Evolutionary conservation across 148 eudicot genomes (phyloP), one percentile per base, ranked within the genome.

Genomic region (Rhododendron vialii): DNA sequence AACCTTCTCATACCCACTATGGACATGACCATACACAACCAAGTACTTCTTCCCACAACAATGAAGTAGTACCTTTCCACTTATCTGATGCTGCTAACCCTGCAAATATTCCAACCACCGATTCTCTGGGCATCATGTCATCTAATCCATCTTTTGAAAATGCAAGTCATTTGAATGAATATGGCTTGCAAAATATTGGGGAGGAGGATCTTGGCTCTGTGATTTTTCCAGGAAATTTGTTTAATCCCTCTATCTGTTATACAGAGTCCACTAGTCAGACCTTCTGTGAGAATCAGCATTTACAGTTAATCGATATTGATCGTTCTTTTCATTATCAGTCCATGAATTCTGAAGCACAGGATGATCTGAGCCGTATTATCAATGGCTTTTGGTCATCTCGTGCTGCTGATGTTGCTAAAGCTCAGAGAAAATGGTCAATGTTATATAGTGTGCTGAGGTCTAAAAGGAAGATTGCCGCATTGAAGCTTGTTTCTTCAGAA

Each of bases 61-160:
- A 77, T 77, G 12, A 77, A 43, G 15, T 18, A 43, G 13, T 7
- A 18, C 24, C 80, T 77, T 41, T 77, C 45, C 12, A n/a, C 3
- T 10, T n/a, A 65, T 24, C 30, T 15, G 14, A 65, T n/a, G 33
- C 73, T 65, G 73, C 33, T 65, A 11, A 11, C 73, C 73, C 14
- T 26, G 13, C 73, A 65, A 65, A 65, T 11, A n/a, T 10, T 65
- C 80, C 30, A 7, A 43, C n/a, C 50, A 43, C 28, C 53, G 43
- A 92, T 50, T 89, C 97, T 24, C 93, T 91, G 3, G 91, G 89
- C 84, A 87, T 88, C 45, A 85, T 36, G 90, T 93, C 17, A 88
- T 95, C 26, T 95, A 85, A 80, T 85, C 96, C 12, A 65, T 90
- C 45, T 43, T 77, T 36, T 18, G 96, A 90, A 69, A 83, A 92